Evolutionary conservation across 2,329 filamentous ascomycete genomes (phyloP), one percentile per base, ranked within the genome.

Genomic region (Exophiala oligosperma): DNA sequence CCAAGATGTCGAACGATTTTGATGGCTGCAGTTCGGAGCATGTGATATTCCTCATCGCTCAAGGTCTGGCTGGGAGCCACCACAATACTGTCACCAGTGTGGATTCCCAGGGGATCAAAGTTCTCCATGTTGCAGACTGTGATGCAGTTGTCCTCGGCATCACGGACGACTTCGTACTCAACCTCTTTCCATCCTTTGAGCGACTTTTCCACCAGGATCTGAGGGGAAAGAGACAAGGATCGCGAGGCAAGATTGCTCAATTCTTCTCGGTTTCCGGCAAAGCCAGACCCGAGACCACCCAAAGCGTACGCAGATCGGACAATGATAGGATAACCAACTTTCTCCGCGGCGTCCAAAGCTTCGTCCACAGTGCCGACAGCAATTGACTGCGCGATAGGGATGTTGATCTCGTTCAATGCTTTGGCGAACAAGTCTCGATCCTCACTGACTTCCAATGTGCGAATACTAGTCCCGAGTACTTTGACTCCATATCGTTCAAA

Each of bases 181-280:
- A 97, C 89, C 77, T 99, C 94, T 79, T 99, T 99, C 94, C 94
- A 99, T 75, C 94, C 94, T 82, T 97, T 97, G 68, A 99, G 86
- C 52, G 92, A 96, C 79, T 97, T 97, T 81, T 99, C 94, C 59
- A 99, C 92, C 72, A 99, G 78, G 70, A 99, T 97, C 76, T 99
- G 94, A 50, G 94, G 93, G 2, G 93, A 93, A 37, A 97, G 84
- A 46, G 92, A 96, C 58, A 99, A 83, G 48, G 93, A 97, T 65
- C 91, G 87, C 62, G 94, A 92, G 65, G 92, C 89, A 83, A 99
- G 84, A 76, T 97, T 92, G 73, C 90, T 88, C 58, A 99, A 86
- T 78, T 99, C 94, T 71, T 97, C 92, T 68, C 89, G 82, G 76
- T 96, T 94, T 77, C 92, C 89, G 66, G 94, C 94, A 73, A 99